Base-by-base conservation (phyloP, 495 filamentous ascomycete genomes). In the Darksidea phi region DNA sequence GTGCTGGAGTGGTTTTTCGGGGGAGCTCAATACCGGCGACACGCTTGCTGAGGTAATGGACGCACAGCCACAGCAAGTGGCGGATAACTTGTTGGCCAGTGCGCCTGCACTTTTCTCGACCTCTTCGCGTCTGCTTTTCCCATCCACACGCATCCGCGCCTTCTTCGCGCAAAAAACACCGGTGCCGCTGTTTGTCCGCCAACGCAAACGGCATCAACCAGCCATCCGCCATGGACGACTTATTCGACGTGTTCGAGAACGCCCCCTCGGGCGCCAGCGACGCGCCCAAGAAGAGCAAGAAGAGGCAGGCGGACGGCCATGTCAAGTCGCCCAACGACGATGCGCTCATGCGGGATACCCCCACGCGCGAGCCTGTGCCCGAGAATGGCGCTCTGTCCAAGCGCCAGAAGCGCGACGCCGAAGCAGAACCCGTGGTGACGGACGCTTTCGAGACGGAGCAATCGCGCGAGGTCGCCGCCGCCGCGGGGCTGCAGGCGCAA, bases 381-480 rank as follows among this genome's bases (percentile, higher is more conserved):
- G 64, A 26, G 12, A 54, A 38, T 37, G 72, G 74, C 24, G 73
- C 71, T 26, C 77, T 84, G 21, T 71, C 72, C 57, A 98, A 97
- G 75, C 86, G 93, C 41, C 86, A 84, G 63, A 83, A 88, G 64
- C 83, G 86, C 64, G 83, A 91, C 47, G 79, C 81, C 41, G 86
- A 82, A 64, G 81, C 86, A 15, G 90, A 87, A 59, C 90, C 94
- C 17, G 85, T 97, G 38, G 83, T 97, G 60, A 91, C 91, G 41
- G 94, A 98, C 75, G 83, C 88, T 13, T 98, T 97, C 74, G 86
- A 97, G 75, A 96, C 95, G n/a, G 90, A 91, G 69, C 88, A 96
- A 74, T 92, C 92, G 42, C 79, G 90, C 76, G 90, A 98, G 72
- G 82, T 97, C 26, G 87, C 86, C 32, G 88, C 84, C 4, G 86